A percentile compares a stretch with the other conserved stretches of the same genome.
Evolutionary conservation across 805 yeast genomes (phyloP).

Genomic region (Yamadazyma kitorensis): DNA sequence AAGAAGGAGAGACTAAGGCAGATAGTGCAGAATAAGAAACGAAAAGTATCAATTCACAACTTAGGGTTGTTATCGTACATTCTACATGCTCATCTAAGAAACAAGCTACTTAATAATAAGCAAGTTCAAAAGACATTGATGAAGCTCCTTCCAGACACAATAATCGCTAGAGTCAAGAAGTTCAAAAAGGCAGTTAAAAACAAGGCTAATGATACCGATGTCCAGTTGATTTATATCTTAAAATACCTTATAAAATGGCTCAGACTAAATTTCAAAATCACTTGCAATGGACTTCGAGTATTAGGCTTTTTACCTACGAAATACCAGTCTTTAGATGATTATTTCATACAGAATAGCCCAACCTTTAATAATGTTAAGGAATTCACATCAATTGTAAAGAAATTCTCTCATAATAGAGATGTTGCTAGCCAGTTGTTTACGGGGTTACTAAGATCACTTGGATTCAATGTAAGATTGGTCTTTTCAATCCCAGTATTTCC

Average conservation of each 20-base stretch:
- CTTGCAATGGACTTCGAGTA: slow-evolving; percentile 28
- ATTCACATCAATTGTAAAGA: slow-evolving; percentile 15
- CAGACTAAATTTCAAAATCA: slow-evolving; percentile 26
- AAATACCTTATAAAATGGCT: slow-evolving; percentile 35
- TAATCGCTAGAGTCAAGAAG: slow-evolving; percentile 16
- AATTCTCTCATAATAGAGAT: slow-evolving; percentile 30
- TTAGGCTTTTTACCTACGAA: slow-evolving; percentile 23
- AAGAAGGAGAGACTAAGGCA: background rate
- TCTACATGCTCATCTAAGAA: slow-evolving; percentile 19
- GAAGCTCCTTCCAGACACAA: slow-evolving; percentile 22
- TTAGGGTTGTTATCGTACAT: slow-evolving; percentile 24
- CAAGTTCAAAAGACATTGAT: slow-evolving; percentile 19
- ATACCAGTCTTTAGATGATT: slow-evolving; percentile 10
- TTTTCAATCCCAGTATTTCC: slow-evolving; percentile 29
- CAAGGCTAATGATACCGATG: slow-evolving; percentile 10
- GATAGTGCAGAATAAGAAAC: slow-evolving; percentile 8
- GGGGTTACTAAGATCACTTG: slow-evolving; percentile 24
- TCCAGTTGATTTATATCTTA: slow-evolving; percentile 24
- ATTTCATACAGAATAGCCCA: slow-evolving; percentile 20
- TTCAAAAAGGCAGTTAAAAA: slow-evolving; percentile 11
- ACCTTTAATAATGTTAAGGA: slow-evolving; percentile 10
- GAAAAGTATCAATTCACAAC: slow-evolving; percentile 14
- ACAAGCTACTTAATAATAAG: slow-evolving; percentile 17
- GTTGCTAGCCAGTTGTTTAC: slow-evolving; percentile 33
- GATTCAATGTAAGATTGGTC: slow-evolving; percentile 28